Conservation (phyloP, 2,329 filamentous ascomycete species). For the Blastomyces gilchristii region DNA sequence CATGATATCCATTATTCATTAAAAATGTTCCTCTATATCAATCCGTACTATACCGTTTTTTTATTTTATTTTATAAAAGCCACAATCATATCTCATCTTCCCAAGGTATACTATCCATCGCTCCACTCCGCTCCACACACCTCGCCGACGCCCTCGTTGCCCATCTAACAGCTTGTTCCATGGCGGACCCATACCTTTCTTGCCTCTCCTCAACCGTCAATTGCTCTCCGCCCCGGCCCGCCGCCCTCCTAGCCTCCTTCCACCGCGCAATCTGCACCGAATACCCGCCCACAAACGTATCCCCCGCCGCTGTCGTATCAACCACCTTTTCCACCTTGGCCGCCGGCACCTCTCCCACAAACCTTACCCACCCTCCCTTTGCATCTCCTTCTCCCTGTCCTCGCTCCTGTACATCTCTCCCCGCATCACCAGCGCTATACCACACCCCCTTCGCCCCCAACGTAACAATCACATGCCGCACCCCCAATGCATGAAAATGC, state of each 20-base stretch:
- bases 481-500: conserved; percentile 58
- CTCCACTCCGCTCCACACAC: conserved; percentile 37
- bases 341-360: conserved; percentile 44
- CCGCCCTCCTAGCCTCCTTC: conserved; percentile 32
- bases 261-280: conserved; percentile 58
- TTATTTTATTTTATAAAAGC: neutral
- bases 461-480: conserved; percentile 70
- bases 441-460: conserved; percentile 70
- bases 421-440: conserved; percentile 46
- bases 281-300: conserved; percentile 88
- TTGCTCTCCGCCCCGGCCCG: conserved; percentile 43
- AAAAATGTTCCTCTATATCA: neutral
- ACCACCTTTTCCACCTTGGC: conserved; percentile 62
- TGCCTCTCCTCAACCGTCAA: conserved; percentile 27
- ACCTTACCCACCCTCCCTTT: conserved; percentile 17
- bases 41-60: neutral
- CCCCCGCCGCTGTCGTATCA: conserved; percentile 87
- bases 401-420: conserved; percentile 33
- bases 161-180: conserved; percentile 35
- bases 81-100: conserved; percentile 30
- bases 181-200: conserved; percentile 34
- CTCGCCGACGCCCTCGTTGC: conserved; percentile 37
- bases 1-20: neutral
- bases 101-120: conserved; percentile 42
- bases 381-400: conserved; percentile 4